These are phyloP conservation scores for Leccinum variabile DNA, from an alignment of 1,284 basidiomycete species.

Conservation along the genomic window DNA sequence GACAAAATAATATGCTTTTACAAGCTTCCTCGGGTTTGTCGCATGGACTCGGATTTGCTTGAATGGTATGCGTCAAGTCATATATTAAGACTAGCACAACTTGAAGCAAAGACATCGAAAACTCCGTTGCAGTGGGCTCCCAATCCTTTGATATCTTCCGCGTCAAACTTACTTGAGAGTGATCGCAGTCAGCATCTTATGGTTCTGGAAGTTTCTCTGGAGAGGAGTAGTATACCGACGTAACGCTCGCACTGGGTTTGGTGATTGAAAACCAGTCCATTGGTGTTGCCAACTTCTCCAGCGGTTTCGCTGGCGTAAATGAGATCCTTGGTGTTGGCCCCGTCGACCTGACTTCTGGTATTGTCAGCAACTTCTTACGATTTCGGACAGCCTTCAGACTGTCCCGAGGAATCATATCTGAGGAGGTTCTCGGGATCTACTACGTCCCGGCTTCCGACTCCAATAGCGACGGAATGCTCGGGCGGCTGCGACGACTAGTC, in stretches of 20 bases:
- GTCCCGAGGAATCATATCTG: slow-evolving; percentile 42
- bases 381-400: slow-evolving; percentile 42
- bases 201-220: slow-evolving; percentile 54
- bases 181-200: slow-evolving; percentile 41
- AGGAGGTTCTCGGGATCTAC: slow-evolving; percentile 49
- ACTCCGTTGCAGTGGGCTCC: slow-evolving; percentile 35
- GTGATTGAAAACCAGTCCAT: slow-evolving; percentile 52
- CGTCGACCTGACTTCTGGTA: slow-evolving; percentile 46
- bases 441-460: slow-evolving; percentile 41
- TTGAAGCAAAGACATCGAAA: slow-evolving; percentile 40
- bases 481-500: slow-evolving; percentile 47
- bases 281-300: slow-evolving; percentile 45
- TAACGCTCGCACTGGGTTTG: slow-evolving; percentile 44
- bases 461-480: slow-evolving; percentile 43
- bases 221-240: slow-evolving; percentile 51
- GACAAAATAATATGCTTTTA: too few species aligned
- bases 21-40: too few species aligned
- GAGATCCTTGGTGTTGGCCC: slow-evolving; percentile 61
- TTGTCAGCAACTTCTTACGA: slow-evolving; percentile 37
- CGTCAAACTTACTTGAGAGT: background rate
- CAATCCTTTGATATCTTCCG: background rate
- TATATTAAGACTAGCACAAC: slow-evolving; percentile 43
- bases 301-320: slow-evolving; percentile 47
- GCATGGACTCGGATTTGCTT: too few species aligned
- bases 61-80: slow-evolving; percentile 16